These are phyloP conservation scores for Neonectria hederae DNA, from an alignment of 2,329 filamentous ascomycete species.

Conservation along the genomic window DNA sequence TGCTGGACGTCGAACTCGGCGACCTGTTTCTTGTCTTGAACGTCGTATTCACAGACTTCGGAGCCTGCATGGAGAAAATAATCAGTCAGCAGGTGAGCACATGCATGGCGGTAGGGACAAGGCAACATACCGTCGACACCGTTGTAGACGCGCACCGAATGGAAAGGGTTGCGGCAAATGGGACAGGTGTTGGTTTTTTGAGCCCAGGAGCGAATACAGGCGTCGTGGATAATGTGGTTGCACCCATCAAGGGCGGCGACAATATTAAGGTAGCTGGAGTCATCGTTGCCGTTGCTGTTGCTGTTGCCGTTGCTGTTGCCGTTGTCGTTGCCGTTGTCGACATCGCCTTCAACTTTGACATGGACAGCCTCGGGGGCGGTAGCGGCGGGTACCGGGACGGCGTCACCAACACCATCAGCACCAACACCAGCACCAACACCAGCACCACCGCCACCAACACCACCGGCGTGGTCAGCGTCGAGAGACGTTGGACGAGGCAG, in stretches of 20 bases:
- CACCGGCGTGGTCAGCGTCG: slow-evolving; percentile 29
- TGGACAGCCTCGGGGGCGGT: slow-evolving; percentile 37
- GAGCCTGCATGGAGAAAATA: slow-evolving; percentile 55
- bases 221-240: slow-evolving; percentile 91
- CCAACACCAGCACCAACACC: slow-evolving; percentile 31
- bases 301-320: not conserved
- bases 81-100: slow-evolving; percentile 32
- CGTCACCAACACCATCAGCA: slow-evolving; percentile 36
- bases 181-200: slow-evolving; percentile 98
- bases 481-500: slow-evolving; percentile 53
- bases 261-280: slow-evolving; percentile 51
- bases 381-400: slow-evolving; percentile 38
- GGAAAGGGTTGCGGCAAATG: slow-evolving; percentile 92
- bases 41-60: slow-evolving; percentile 66
- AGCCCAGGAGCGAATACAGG: slow-evolving; percentile 92
- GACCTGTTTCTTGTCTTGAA: slow-evolving; percentile 87
- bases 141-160: slow-evolving; percentile 85
- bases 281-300: slow-evolving; percentile 27
- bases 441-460: slow-evolving; percentile 21
- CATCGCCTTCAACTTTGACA: slow-evolving; percentile 16
- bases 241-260: slow-evolving; percentile 76
- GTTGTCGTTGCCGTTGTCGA: not conserved
- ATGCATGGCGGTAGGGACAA: slow-evolving; percentile 28
- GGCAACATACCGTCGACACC: slow-evolving; percentile 76
- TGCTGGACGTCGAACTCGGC: slow-evolving; percentile 85